phyloP scores from a whole-genome alignment of 352 stramenopile genomes.

The Globisporangium polare region DNA sequence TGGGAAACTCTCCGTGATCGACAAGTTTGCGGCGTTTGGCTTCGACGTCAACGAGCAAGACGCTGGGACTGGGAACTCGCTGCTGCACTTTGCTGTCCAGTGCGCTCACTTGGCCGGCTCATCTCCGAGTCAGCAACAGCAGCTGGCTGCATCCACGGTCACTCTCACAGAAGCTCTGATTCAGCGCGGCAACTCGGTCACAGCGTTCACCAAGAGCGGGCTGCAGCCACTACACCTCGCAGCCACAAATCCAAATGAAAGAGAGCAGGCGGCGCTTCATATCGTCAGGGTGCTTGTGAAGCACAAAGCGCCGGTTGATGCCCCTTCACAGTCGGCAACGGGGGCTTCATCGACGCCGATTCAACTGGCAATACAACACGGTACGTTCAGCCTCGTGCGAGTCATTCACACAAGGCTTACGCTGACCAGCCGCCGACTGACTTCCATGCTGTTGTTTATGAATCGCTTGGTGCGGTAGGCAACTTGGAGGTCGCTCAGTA shows the following conservation, averaged over 20 bases:
- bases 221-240: slow-evolving; percentile 2
- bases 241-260: neutral
- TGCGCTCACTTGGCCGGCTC: neutral
- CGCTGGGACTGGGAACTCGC: neutral
- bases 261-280: neutral
- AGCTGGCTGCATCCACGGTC: neutral
- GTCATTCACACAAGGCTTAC: neutral
- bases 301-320: neutral
- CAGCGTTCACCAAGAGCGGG: neutral
- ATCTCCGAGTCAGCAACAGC: neutral
- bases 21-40: neutral
- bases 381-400: neutral
- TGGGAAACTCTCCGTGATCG: neutral
- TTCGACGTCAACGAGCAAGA: neutral
- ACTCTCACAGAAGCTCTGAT: neutral
- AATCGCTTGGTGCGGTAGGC: neutral
- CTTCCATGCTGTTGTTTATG: neutral
- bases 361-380: slow-evolving; percentile 1
- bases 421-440: neutral
- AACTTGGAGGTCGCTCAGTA: neutral
- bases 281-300: neutral
- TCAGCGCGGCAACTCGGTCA: neutral
- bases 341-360: neutral
- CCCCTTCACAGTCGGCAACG: neutral
- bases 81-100: neutral